Evolutionary conservation across 495 filamentous ascomycete genomes (phyloP).

Genomic region (Thermothielavioides terrestris): DNA sequence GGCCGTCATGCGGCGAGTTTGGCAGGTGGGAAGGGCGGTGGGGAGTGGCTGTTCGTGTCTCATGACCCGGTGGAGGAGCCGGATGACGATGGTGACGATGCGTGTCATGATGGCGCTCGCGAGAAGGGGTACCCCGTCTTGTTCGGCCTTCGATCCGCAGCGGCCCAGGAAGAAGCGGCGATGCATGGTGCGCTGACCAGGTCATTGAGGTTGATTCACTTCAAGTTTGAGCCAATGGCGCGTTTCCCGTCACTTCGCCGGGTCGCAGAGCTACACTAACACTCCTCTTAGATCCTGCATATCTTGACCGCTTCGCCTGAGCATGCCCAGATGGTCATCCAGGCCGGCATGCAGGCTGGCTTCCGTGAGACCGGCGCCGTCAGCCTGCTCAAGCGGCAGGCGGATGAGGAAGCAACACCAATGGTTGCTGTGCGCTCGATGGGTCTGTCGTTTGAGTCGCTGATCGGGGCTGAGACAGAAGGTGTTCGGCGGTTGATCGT

Average conservation of each 20-base stretch:
- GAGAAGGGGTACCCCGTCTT: constrained; percentile 19
- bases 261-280: constrained; percentile 4
- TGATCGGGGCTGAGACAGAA: constrained; percentile 53
- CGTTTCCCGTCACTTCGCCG: constrained; percentile 14
- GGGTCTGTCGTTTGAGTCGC: constrained; percentile 67
- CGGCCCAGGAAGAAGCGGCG: constrained; percentile 1
- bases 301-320: constrained; percentile 63
- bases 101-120: no score
- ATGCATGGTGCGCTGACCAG: neutral
- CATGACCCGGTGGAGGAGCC: constrained; percentile 56
- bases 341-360: constrained; percentile 66
- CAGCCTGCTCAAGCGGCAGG: constrained; percentile 20
- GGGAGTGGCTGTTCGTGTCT: constrained; percentile 78
- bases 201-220: constrained; percentile 59
- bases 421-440: constrained; percentile 78
- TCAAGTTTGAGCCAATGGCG: constrained; percentile 95
- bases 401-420: constrained; percentile 37
- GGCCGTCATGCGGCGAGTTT: constrained; percentile 23
- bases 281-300: constrained; percentile 64
- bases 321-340: constrained; percentile 62
- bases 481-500: constrained; percentile 37
- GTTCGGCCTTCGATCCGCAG: constrained; percentile 7
- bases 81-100: constrained; percentile 14
- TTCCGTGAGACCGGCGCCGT: constrained; percentile 83
- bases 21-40: constrained; percentile 70